Conservation (phyloP, 441 rosid genomes). For the Populus tomentosa region DNA sequence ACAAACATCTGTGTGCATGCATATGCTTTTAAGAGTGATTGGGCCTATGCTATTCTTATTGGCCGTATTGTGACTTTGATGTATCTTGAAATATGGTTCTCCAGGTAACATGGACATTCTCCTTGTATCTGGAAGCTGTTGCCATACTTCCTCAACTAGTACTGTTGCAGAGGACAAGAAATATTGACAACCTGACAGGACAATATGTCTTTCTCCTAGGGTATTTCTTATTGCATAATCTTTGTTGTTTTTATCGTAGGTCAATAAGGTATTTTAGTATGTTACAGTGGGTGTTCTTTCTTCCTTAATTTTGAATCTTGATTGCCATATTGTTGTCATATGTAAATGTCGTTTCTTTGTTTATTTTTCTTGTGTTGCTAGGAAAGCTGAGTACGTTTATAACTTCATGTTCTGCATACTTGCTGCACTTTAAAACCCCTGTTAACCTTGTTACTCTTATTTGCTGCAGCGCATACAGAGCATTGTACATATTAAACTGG, state of each 20-base stretch:
- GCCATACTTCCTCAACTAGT: constrained; percentile 72
- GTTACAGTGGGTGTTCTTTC: neutral
- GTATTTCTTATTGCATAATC: constrained; percentile 21
- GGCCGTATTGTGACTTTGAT: neutral
- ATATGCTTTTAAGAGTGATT: neutral
- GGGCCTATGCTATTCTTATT: neutral
- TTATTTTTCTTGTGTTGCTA: neutral
- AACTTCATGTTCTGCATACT: neutral
- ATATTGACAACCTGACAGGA: constrained; percentile 67
- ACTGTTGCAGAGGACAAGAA: constrained; percentile 57
- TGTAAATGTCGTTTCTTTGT: neutral
- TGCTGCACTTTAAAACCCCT: neutral
- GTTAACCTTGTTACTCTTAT: constrained; percentile 1
- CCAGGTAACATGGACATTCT: constrained; percentile 63
- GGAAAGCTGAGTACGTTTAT: neutral
- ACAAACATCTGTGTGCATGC: neutral
- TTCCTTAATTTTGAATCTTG: neutral
- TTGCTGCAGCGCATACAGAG: constrained; percentile 46
- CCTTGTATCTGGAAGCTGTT: constrained; percentile 57
- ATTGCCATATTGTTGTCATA: neutral
- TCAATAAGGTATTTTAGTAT: neutral
- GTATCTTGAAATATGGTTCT: neutral
- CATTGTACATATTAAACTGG: constrained; percentile 54
- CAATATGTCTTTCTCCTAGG: constrained; percentile 66
- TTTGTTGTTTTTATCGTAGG: neutral